phyloP scores from a whole-genome alignment of 306 rosid genomes.

The Pueraria montana region DNA sequence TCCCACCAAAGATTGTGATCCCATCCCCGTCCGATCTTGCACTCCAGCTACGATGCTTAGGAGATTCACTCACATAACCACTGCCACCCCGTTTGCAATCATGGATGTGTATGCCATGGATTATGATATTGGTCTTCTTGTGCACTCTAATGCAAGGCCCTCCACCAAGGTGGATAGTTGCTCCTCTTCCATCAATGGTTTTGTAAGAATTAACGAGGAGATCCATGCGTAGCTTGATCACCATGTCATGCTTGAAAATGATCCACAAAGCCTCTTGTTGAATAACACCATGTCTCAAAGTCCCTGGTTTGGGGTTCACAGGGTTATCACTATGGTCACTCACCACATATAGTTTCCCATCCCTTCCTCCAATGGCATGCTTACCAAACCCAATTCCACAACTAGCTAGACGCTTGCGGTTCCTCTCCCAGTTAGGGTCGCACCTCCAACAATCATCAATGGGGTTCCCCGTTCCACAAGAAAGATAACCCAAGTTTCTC shows the following conservation, averaged over 20 bases:
- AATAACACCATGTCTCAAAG: constrained; percentile 73
- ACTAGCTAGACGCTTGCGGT: constrained; percentile 70
- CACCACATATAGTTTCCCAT: constrained; percentile 77
- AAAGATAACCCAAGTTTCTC: constrained; percentile 66
- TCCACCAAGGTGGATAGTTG: constrained; percentile 73
- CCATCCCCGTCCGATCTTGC: constrained; percentile 82
- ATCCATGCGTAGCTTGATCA: constrained; percentile 73
- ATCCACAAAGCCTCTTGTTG: constrained; percentile 87
- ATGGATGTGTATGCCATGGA: constrained; percentile 84
- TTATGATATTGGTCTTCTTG: constrained; percentile 67
- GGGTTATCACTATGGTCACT: constrained; percentile 68
- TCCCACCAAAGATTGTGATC: constrained; percentile 65
- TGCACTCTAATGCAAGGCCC: constrained; percentile 86
- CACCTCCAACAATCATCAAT: constrained; percentile 98
- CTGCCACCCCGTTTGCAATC: constrained; percentile 76
- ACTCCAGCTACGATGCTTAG: constrained; percentile 66
- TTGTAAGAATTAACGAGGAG: constrained; percentile 76
- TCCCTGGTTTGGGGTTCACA: constrained; percentile 75
- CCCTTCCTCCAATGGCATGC: constrained; percentile 76
- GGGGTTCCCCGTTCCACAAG: constrained; percentile 82
- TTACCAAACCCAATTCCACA: constrained; percentile 88
- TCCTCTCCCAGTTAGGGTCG: constrained; percentile 80
- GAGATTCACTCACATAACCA: constrained; percentile 73
- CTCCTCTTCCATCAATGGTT: constrained; percentile 90
- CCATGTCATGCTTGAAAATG: constrained; percentile 78